These are phyloP conservation scores for Aspergillus piperis DNA, from an alignment of 2,329 filamentous ascomycete genomes.

Conservation along the genomic window DNA sequence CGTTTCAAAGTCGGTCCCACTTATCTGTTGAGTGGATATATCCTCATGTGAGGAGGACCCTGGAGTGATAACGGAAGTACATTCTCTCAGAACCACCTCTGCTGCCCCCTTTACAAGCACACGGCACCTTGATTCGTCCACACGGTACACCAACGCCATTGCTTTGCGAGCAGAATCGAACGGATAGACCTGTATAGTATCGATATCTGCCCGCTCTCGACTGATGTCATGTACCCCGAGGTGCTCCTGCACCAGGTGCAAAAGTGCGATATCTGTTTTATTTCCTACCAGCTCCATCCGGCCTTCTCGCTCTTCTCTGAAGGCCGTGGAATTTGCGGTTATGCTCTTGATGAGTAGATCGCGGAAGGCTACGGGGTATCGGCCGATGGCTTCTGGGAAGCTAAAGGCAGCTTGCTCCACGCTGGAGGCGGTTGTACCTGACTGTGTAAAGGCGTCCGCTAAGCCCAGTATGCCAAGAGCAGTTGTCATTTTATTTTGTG, in stretches of 20 bases:
- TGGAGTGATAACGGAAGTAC: conserved; percentile 23
- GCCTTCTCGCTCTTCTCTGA: conserved; percentile 63
- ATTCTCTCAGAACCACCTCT: conserved; percentile 34
- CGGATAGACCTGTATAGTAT: conserved; percentile 63
- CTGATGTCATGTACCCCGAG: conserved; percentile 61
- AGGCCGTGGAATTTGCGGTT: conserved; percentile 61
- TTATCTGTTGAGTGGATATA: too few species aligned
- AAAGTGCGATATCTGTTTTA: conserved; percentile 69
- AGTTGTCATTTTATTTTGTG: conserved; percentile 72
- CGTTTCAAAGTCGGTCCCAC: too few species aligned
- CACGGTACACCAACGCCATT: conserved; percentile 37
- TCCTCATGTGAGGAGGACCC: too few species aligned
- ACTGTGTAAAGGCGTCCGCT: conserved; percentile 8
- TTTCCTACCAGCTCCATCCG: conserved; percentile 60
- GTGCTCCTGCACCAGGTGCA: conserved; percentile 64
- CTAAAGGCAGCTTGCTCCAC: neutral
- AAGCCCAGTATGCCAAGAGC: conserved; percentile 67
- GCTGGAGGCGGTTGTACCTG: neutral
- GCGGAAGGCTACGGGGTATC: neutral
- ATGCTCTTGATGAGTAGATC: conserved; percentile 36
- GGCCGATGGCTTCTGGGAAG: conserved; percentile 20
- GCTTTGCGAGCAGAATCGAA: conserved; percentile 71
- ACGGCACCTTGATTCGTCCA: conserved; percentile 26
- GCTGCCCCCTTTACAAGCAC: conserved; percentile 40
- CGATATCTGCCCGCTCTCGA: conserved; percentile 58